Conservation (phyloP, 1,284 basidiomycete species). For the Porogramme epimiltina region DNA sequence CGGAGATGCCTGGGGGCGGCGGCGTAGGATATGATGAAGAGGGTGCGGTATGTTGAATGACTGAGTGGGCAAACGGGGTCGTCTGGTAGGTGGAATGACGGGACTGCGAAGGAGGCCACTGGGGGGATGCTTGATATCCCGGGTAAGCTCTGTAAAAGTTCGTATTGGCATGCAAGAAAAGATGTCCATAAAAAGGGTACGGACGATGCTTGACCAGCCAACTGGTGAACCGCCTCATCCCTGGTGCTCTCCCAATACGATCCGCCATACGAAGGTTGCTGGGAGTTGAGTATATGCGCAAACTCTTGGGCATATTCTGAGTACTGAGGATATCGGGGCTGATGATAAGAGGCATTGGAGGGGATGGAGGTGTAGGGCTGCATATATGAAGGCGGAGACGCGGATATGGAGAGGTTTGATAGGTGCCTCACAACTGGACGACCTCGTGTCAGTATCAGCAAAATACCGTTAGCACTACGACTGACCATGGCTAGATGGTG, state of each 20-base stretch:
- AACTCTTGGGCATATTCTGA: conserved; percentile 59
- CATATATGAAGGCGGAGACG: conserved; percentile 60
- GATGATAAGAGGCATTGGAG: conserved; percentile 40
- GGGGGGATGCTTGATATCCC: conserved; percentile 25
- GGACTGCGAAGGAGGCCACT: conserved; percentile 37
- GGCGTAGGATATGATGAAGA: conserved; percentile 67
- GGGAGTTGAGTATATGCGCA: conserved; percentile 46
- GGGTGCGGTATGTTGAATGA: conserved; percentile 61
- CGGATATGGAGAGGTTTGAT: conserved; percentile 54
- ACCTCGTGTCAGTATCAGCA: too few relatives aligned
- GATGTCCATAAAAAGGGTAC: conserved; percentile 12
- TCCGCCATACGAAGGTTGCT: conserved; percentile 39
- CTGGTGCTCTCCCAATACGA: conserved; percentile 58
- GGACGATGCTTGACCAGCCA: conserved; percentile 46
- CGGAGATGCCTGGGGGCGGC: conserved; percentile 60
- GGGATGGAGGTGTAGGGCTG: conserved; percentile 56
- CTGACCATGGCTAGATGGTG: conserved; percentile 68
- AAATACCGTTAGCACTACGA: neutral
- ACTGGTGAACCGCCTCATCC: conserved; percentile 51
- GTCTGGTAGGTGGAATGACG: conserved; percentile 49
- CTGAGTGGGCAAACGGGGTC: conserved; percentile 57
- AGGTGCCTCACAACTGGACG: conserved; percentile 67
- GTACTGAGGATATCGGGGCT: conserved; percentile 52
- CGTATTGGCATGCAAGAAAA: neutral
- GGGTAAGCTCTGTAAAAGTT: conserved; percentile 20